Evolutionary conservation across 306 rosid species (phyloP).

Genomic region (Cucumis melo): DNA sequence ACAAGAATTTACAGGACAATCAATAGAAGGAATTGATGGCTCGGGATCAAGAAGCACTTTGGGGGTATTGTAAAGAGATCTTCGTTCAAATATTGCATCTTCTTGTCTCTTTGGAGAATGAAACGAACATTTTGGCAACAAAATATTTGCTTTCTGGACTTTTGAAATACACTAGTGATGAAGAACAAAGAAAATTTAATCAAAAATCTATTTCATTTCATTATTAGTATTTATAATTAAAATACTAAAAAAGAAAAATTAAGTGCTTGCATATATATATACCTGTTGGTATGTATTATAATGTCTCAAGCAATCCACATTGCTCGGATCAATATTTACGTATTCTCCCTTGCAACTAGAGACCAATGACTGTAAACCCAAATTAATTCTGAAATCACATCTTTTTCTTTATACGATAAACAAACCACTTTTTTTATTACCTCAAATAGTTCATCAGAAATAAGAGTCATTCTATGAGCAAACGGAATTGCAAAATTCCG

Average conservation of each 20-base stretch:
- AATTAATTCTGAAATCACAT: background rate
- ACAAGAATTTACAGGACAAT: background rate
- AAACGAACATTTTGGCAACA: background rate
- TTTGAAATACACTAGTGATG: background rate
- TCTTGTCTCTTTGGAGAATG: background rate
- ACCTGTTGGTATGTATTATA: constrained; percentile 12
- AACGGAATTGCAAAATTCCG: constrained; percentile 13
- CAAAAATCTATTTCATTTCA: background rate
- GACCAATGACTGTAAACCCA: constrained; percentile 10
- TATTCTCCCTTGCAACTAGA: constrained; percentile 39
- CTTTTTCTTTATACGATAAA: too few relatives aligned
- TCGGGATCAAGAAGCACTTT: background rate
- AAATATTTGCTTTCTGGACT: background rate
- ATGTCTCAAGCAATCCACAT: constrained; percentile 21
- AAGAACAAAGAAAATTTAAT: background rate
- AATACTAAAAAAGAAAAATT: background rate
- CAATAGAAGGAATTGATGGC: background rate
- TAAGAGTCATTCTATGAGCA: constrained; percentile 55
- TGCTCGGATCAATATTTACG: constrained; percentile 13
- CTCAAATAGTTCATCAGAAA: constrained; percentile 45
- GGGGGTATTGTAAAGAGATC: background rate
- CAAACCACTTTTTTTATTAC: too few relatives aligned
- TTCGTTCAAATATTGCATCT: background rate
- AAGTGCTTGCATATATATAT: background rate
- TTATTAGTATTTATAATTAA: too few relatives aligned